These are phyloP conservation scores for Nothophoma quercina DNA, from an alignment of 2,329 filamentous ascomycete genomes.

Conservation along the genomic window DNA sequence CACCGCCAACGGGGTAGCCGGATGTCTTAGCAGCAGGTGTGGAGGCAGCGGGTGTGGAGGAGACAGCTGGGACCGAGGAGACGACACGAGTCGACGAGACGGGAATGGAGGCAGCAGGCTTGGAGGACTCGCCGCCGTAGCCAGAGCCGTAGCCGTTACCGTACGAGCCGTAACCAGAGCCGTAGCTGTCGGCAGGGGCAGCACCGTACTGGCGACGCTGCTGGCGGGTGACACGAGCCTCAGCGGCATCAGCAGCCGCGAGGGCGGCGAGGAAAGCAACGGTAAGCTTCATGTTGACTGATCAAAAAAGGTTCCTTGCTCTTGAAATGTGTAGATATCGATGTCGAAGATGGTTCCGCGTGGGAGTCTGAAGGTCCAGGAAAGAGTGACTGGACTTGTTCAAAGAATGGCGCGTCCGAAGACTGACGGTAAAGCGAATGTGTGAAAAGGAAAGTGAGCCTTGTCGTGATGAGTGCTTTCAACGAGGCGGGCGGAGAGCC, in stretches of 20 bases:
- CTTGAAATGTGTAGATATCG: conserved; percentile 24
- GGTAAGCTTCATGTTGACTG: conserved; percentile 40
- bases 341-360: conserved; percentile 41
- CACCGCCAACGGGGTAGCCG: not conserved
- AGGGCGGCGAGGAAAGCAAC: conserved; percentile 44
- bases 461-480: conserved; percentile 45
- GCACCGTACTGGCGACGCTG: conserved; percentile 37
- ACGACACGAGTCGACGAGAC: conserved; percentile 15
- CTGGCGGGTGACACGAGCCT: conserved; percentile 40
- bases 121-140: too few species aligned
- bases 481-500: conserved; percentile 20
- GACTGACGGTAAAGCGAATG: conserved; percentile 44
- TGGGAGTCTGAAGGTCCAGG: conserved; percentile 36
- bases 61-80: conserved; percentile 6
- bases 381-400: conserved; percentile 49
- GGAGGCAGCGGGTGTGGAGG: conserved; percentile 13
- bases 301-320: conserved; percentile 33
- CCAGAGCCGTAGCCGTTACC: conserved; percentile 15
- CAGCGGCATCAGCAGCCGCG: conserved; percentile 29
- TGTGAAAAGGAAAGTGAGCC: conserved; percentile 43
- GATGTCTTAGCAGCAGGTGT: conserved; percentile 13
- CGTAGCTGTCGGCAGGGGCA: too few species aligned
- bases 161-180: conserved; percentile 23
- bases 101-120: too few species aligned
- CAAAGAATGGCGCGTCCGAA: conserved; percentile 47